These are phyloP conservation scores for Leccinum fallax DNA, from an alignment of 1,284 basidiomycete genomes.

Conservation along the genomic window DNA sequence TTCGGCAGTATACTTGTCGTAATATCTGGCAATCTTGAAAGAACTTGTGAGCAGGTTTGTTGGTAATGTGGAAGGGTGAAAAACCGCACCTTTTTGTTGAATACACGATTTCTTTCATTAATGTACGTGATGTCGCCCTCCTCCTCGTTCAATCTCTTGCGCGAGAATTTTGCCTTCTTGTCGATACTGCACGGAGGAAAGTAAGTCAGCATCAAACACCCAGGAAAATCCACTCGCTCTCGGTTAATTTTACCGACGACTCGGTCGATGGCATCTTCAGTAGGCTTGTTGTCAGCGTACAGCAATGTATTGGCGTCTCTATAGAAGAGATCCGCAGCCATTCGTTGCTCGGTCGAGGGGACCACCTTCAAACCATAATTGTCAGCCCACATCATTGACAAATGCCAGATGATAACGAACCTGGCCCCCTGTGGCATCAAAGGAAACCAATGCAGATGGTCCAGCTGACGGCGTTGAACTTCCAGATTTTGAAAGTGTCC, in stretches of 20 bases:
- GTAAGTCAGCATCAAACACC: slow-evolving; percentile 3
- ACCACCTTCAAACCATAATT: slow-evolving; percentile 41
- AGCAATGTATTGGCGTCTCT: slow-evolving; percentile 88
- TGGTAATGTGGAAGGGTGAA: not conserved
- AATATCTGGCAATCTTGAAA: slow-evolving; percentile 84
- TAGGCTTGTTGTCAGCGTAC: slow-evolving; percentile 93
- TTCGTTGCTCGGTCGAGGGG: slow-evolving; percentile 57
- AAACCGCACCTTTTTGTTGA: slow-evolving; percentile 91
- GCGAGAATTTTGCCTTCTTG: slow-evolving; percentile 84
- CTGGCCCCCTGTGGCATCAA: slow-evolving; percentile 52
- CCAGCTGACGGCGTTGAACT: slow-evolving; percentile 36
- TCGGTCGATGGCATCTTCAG: slow-evolving; percentile 92
- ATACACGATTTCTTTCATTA: slow-evolving; percentile 97
- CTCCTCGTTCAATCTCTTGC: slow-evolving; percentile 87
- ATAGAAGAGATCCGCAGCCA: slow-evolving; percentile 82
- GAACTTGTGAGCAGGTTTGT: not conserved
- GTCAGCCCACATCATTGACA: slow-evolving; percentile 6
- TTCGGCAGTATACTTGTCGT: slow-evolving; percentile 96
- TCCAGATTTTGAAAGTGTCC: slow-evolving; percentile 49
- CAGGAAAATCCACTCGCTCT: slow-evolving; percentile 68
- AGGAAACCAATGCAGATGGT: slow-evolving; percentile 46
- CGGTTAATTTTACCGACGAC: slow-evolving; percentile 91
- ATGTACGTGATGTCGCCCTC: slow-evolving; percentile 98
- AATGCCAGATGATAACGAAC: slow-evolving; percentile 33
- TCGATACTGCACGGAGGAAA: slow-evolving; percentile 60